These are phyloP conservation scores for Lactifluus pinguis DNA, from an alignment of 768 basidiomycete species.

Conservation along the genomic window DNA sequence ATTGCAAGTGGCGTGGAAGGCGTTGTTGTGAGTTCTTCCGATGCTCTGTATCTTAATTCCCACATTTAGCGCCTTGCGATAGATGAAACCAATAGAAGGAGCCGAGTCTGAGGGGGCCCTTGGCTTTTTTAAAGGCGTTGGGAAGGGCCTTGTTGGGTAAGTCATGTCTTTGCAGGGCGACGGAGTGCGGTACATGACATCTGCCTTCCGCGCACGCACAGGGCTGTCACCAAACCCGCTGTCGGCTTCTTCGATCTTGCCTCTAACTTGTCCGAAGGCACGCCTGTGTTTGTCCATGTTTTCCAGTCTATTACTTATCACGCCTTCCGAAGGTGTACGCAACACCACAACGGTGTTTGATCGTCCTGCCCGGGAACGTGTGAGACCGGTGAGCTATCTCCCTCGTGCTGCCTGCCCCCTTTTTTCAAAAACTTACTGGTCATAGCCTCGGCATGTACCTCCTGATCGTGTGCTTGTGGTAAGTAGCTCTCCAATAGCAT, in stretches of 20 bases:
- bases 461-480: constrained; percentile 84
- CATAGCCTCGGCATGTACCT: constrained; percentile 75
- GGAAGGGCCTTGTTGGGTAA: constrained; percentile 92
- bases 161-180: constrained; percentile 11
- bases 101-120: constrained; percentile 90
- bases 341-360: constrained; percentile 99
- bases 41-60: neutral
- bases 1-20: constrained; percentile 96
- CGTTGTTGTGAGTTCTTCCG: constrained; percentile 54
- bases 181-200: neutral
- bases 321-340: constrained; percentile 61
- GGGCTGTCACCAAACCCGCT: constrained; percentile 91
- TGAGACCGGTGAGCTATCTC: constrained; percentile 53
- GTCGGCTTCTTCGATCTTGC: constrained; percentile 96
- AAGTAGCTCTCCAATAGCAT: constrained; percentile 22
- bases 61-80: neutral
- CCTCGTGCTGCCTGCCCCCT: neutral
- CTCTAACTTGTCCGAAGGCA: constrained; percentile 89
- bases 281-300: constrained; percentile 5
- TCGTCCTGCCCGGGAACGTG: constrained; percentile 78
- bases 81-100: constrained; percentile 97
- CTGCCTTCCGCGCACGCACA: constrained; percentile 30
- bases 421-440: constrained; percentile 10
- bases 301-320: neutral
- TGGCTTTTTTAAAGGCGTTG: constrained; percentile 97